Evolutionary conservation across 202 grass and related monocot genomes (phyloP).

Genomic region (Brachypodium distachyon): DNA sequence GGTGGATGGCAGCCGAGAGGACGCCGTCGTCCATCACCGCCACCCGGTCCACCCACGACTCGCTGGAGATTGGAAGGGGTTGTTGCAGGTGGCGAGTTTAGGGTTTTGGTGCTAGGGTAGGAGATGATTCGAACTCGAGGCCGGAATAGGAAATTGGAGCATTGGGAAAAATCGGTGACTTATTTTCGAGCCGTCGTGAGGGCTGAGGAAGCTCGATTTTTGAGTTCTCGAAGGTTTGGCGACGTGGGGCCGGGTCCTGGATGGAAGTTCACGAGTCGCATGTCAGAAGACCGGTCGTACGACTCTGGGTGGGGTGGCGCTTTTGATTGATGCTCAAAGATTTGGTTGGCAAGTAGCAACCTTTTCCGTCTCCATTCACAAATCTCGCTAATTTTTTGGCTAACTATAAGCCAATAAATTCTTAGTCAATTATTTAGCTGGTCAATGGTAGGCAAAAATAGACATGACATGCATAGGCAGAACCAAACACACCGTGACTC

Average conservation of each 20-base stretch:
- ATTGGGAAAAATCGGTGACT: background rate
- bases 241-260: background rate
- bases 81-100: background rate
- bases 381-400: no score
- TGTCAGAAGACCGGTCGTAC: no score
- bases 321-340: no score
- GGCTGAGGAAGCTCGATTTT: background rate
- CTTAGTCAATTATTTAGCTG: no score
- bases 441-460: no score
- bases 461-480: no score
- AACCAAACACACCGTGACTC: no score
- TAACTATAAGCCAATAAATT: no score
- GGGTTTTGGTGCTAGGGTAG: slow-evolving; percentile 11
- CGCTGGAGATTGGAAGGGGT: background rate
- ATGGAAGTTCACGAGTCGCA: no score
- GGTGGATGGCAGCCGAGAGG: background rate
- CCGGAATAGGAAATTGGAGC: background rate
- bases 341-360: no score
- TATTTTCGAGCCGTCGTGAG: background rate
- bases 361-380: no score
- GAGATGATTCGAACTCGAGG: background rate
- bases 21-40: background rate
- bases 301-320: no score
- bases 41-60: background rate
- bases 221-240: background rate